Conservation (phyloP, 31 red algal genomes). For the Endocladia muricata region DNA sequence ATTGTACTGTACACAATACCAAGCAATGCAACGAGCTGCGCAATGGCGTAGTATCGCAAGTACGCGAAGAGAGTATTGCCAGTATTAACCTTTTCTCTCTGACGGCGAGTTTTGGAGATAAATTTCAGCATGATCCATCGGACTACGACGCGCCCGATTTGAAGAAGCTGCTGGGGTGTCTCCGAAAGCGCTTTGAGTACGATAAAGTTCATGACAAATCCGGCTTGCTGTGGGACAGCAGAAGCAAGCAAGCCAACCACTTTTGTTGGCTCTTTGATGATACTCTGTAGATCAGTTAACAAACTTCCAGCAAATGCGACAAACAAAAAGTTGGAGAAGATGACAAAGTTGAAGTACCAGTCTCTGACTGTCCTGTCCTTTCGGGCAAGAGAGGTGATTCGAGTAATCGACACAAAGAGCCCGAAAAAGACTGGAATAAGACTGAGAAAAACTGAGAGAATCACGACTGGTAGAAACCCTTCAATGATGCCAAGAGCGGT, state of each 20-base stretch:
- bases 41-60: slow-evolving; percentile 29
- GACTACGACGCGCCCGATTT: slow-evolving; percentile 28
- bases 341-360: slow-evolving; percentile 50
- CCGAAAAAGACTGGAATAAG: slow-evolving; percentile 53
- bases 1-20: slow-evolving; percentile 45
- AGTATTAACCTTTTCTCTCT: slow-evolving; percentile 18
- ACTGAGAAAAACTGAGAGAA: slow-evolving; percentile 40
- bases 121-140: slow-evolving; percentile 52
- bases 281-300: slow-evolving; percentile 10
- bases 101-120: slow-evolving; percentile 22
- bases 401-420: slow-evolving; percentile 32
- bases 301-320: slow-evolving; percentile 49
- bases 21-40: slow-evolving; percentile 30
- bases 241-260: slow-evolving; percentile 41
- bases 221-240: slow-evolving; percentile 56
- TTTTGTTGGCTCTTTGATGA: slow-evolving; percentile 31
- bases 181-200: slow-evolving; percentile 50
- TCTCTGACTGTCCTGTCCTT: slow-evolving; percentile 30
- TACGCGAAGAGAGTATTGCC: slow-evolving; percentile 18
- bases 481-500: slow-evolving; percentile 46
- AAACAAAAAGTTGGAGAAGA: slow-evolving; percentile 60
- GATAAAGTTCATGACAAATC: slow-evolving; percentile 79
- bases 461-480: slow-evolving; percentile 40
- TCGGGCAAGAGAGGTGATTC: slow-evolving; percentile 35
- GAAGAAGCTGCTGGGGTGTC: slow-evolving; percentile 46